A percentile compares a stretch with the other conserved stretches of the same genome.
Evolutionary conservation across 2,329 filamentous ascomycete species (phyloP).

Genomic region (Clarireedia paspali): DNA sequence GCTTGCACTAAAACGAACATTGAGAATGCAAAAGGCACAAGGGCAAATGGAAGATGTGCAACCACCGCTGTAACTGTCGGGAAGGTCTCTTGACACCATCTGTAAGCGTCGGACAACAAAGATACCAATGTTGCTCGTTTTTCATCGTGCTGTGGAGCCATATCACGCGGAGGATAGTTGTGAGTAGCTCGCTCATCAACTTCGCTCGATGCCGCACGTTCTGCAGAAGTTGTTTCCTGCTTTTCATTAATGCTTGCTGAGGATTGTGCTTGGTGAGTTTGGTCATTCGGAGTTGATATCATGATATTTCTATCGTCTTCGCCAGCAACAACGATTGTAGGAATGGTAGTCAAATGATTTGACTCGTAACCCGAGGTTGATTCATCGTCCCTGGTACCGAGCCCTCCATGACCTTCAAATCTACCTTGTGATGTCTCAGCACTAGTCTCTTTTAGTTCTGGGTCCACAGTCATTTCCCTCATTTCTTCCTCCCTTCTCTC

Average conservation of each 20-base stretch:
- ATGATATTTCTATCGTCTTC: too few relatives aligned
- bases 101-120: slow-evolving; percentile 36
- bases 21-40: slow-evolving; percentile 63
- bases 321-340: too few relatives aligned
- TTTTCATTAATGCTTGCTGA: slow-evolving; percentile 16
- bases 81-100: slow-evolving; percentile 63
- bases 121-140: slow-evolving; percentile 45
- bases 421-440: neutral
- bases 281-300: neutral
- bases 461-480: neutral
- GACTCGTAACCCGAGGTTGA: neutral
- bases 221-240: slow-evolving; percentile 3
- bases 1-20: slow-evolving; percentile 73
- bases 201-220: slow-evolving; percentile 8
- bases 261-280: slow-evolving; percentile 10
- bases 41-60: slow-evolving; percentile 56
- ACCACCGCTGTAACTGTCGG: slow-evolving; percentile 60
- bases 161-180: neutral
- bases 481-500: slow-evolving; percentile 30
- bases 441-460: slow-evolving; percentile 5
- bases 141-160: slow-evolving; percentile 1
- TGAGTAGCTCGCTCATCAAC: slow-evolving; percentile 1
- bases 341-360: too few relatives aligned
- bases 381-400: slow-evolving; percentile 1
- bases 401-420: neutral